Base-by-base conservation (phyloP, 2,329 filamentous ascomycete species). In the Aureobasidium subglaciale region DNA sequence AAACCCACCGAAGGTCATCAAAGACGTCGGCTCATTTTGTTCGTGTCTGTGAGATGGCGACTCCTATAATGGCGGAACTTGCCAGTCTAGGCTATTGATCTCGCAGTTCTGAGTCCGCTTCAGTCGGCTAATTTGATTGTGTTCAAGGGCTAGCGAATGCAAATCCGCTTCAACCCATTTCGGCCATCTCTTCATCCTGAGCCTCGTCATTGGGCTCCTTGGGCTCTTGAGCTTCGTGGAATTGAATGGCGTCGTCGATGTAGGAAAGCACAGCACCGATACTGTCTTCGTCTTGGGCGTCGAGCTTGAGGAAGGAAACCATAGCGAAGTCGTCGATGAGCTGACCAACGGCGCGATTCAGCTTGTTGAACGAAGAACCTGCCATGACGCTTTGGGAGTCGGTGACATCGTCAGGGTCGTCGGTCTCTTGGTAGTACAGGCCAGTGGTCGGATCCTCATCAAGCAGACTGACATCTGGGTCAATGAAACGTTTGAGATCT, bases 301-400 rank as follows among this genome's bases (percentile, higher is more conserved):
- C 88, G 41, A 97, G 77, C 73, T 91, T 89, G 56, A 96, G 77
- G 68, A 96, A 99, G 45, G 88, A 95, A 11, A 99, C 89, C 89
- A 99, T 95, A 74, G 90, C 95, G 73, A 96, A 99, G 71, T 90
- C 93, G 70, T 97, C 93, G 62, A 99, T 96, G 61, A 99, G 75
- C 53, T 88, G 83, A 1, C 88, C 93, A 5, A 99, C 92, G 0
- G 92, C 92, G 59, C 83, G 82, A 68, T 96, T 96, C 62, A 97
- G 75, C 63, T 83, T 81, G 59, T 88, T 82, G 71, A 96, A 97
- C 16, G 88, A 88, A 1, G 82, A 79, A 3, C 92, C 91, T 50
- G 81, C 85, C 86, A 96, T 87, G 58, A 95, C 69, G 50, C 84
- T 83, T 59, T 83, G 79, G 64, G 80, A 81, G 59, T 86, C 82